Base-by-base conservation (phyloP, 805 yeast species). In the Candida boleticola region DNA sequence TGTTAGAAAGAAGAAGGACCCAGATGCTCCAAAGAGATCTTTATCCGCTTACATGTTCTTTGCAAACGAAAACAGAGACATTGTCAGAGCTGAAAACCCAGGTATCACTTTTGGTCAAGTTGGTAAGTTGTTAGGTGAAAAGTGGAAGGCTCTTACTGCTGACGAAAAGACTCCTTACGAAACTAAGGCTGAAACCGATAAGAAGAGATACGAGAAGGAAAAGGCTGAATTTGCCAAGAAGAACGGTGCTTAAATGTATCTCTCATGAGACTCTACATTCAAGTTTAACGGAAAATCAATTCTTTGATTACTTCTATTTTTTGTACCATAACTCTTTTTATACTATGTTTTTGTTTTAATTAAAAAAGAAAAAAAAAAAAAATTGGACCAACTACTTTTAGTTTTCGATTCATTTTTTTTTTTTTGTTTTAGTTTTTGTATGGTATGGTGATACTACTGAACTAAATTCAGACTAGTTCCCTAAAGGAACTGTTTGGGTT, bases 1-100 rank as follows among this genome's bases (percentile, higher is more conserved):
- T 41, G 56, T 69, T 43, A 70, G 76, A 68, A 70, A 70, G 60
- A 71, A 70, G 73, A 71, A 71, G 75, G 95, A 88, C 69, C 96
- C 99, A 75, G 90, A 92, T 70, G 99, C 99, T 52, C 99, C 99
- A 68, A 93, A 93, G 88, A 88, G 98, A 73, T 89, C 97, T 20
- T 75, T 93, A 65, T 89, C 97, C 47, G 97, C 98, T 38, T 93
- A 92, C 83, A 90, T 93, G 98, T 92, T 88, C 81, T 93, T 90
- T 63, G 98, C 99, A 57, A 89, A 89, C 66, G 97, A 89, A 63
- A 86, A 87, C 79, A 90, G 99, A 78, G 97, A 92, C 71, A 80
- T 82, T 51, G 96, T 93, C 54, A 83, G 96, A 68, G 83, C 92
- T 49, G 98, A 90, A 68, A 89, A 92, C 79, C 97, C 98, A 58